These are phyloP conservation scores for Chaetomium sp. DNA, from an alignment of 2,329 filamentous ascomycete species.

Conservation along the genomic window DNA sequence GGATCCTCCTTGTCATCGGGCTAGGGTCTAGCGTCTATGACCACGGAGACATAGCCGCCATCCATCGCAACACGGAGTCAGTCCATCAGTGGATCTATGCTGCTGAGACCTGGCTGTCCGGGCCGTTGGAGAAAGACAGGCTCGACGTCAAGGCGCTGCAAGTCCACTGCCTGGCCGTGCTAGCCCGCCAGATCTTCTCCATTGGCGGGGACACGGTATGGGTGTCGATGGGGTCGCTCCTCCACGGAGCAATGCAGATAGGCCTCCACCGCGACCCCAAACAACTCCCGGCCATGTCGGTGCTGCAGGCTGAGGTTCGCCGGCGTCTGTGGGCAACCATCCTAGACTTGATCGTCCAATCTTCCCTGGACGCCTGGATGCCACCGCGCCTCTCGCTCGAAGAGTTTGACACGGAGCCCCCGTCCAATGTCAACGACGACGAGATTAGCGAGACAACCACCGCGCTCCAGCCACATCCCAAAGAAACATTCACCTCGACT, in stretches of 20 bases:
- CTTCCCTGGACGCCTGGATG: slow-evolving; percentile 45
- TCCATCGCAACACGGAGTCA: slow-evolving; percentile 33
- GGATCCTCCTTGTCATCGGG: slow-evolving; percentile 46
- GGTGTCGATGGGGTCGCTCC: slow-evolving; percentile 46
- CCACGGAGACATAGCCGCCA: slow-evolving; percentile 25
- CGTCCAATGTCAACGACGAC: slow-evolving; percentile 43
- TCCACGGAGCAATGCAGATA: slow-evolving; percentile 50
- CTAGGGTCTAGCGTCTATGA: slow-evolving; percentile 44
- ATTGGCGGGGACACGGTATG: slow-evolving; percentile 47
- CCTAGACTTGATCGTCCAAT: slow-evolving; percentile 45
- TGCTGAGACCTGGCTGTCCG: slow-evolving; percentile 47
- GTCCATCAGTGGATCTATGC: slow-evolving; percentile 46
- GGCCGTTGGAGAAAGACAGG: slow-evolving; percentile 45
- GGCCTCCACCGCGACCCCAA: slow-evolving; percentile 49
- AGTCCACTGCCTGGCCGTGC: slow-evolving; percentile 44
- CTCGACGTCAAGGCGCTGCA: slow-evolving; percentile 42
- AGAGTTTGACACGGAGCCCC: slow-evolving; percentile 46
- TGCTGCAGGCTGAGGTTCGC: slow-evolving; percentile 44
- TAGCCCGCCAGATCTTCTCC: slow-evolving; percentile 47
- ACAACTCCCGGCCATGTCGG: slow-evolving; percentile 41
- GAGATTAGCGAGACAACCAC: slow-evolving; percentile 31
- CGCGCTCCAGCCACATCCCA: slow-evolving; percentile 33
- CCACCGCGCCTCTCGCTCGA: slow-evolving; percentile 44
- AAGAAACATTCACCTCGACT: slow-evolving; percentile 38
- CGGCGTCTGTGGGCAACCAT: slow-evolving; percentile 49